These are phyloP conservation scores for Asparagopsis taxiformis DNA, from an alignment of 31 red algal species.

Conservation along the genomic window DNA sequence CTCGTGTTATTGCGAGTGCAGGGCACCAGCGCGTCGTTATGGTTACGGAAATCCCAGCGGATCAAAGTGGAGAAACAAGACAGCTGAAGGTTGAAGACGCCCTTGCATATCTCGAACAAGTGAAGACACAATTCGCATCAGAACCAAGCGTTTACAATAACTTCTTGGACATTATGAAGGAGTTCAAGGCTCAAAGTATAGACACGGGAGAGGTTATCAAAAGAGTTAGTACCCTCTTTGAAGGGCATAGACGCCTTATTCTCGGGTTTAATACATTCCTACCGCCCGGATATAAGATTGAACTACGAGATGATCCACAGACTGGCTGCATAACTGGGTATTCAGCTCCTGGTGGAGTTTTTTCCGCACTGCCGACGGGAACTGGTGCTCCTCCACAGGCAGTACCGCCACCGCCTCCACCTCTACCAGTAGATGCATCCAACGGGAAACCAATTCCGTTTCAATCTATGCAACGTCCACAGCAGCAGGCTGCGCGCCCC, in stretches of 20 bases:
- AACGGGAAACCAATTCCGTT: no score
- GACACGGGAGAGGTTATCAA: slow-evolving; percentile 88
- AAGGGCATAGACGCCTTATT: slow-evolving; percentile 72
- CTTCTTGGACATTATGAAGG: slow-evolving; percentile 98
- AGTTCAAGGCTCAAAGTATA: slow-evolving; percentile 92
- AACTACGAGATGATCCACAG: slow-evolving; percentile 57
- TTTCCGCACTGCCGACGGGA: neutral
- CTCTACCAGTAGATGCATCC: no score
- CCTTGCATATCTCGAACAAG: slow-evolving; percentile 90
- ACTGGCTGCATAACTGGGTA: slow-evolving; percentile 40
- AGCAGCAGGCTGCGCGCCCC: no score
- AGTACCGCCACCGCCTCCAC: no score
- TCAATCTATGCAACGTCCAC: no score
- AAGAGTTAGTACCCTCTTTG: slow-evolving; percentile 73
- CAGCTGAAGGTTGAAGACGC: slow-evolving; percentile 95
- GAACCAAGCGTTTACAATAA: slow-evolving; percentile 82
- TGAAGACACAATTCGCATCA: slow-evolving; percentile 83
- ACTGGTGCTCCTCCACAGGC: no score
- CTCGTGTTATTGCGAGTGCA: no score
- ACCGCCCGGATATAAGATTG: slow-evolving; percentile 90
- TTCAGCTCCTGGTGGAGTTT: slow-evolving; percentile 30
- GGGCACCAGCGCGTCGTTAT: no score
- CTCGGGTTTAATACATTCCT: slow-evolving; percentile 97
- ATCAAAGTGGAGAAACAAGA: slow-evolving; percentile 20
- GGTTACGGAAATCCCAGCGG: no score